Evolutionary conservation across 106 monocot species (phyloP).

Genomic region (Chionographis japonica): DNA sequence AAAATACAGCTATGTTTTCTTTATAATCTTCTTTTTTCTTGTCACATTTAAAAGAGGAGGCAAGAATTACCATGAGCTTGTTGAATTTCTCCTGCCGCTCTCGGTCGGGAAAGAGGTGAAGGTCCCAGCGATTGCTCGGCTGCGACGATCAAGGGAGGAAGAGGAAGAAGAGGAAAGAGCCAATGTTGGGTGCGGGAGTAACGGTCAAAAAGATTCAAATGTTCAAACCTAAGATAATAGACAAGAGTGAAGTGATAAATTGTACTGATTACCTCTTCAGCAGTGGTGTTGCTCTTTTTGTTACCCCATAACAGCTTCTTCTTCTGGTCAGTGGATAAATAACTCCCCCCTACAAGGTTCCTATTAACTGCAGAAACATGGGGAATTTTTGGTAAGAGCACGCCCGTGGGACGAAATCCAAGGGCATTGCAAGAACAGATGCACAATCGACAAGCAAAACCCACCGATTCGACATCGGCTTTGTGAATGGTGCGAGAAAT

Average conservation of each 20-base stretch:
- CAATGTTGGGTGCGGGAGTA: too few relatives aligned
- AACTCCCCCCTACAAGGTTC: slow-evolving; percentile 59
- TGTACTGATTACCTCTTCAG: slow-evolving; percentile 46
- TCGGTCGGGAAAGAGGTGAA: slow-evolving; percentile 64
- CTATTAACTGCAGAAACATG: slow-evolving; percentile 60
- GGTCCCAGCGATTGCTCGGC: slow-evolving; percentile 67
- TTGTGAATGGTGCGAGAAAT: too few relatives aligned
- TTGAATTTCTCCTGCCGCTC: slow-evolving; percentile 98
- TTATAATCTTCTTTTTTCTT: background rate
- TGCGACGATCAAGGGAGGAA: slow-evolving; percentile 9
- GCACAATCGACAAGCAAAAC: too few relatives aligned
- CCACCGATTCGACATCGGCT: too few relatives aligned
- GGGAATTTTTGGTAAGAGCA: background rate
- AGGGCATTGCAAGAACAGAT: too few relatives aligned
- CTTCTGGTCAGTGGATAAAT: slow-evolving; percentile 87
- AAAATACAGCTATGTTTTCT: background rate
- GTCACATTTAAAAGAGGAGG: background rate
- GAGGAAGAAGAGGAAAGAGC: background rate
- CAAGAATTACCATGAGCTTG: slow-evolving; percentile 90
- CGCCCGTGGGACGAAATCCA: too few relatives aligned
- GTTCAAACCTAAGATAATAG: too few relatives aligned
- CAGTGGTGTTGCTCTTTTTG: slow-evolving; percentile 68
- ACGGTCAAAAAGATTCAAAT: too few relatives aligned
- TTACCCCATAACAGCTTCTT: slow-evolving; percentile 94
- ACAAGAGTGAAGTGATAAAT: background rate